Conservation (phyloP, 345 rosid species). For the Melastoma malabathricum region DNA sequence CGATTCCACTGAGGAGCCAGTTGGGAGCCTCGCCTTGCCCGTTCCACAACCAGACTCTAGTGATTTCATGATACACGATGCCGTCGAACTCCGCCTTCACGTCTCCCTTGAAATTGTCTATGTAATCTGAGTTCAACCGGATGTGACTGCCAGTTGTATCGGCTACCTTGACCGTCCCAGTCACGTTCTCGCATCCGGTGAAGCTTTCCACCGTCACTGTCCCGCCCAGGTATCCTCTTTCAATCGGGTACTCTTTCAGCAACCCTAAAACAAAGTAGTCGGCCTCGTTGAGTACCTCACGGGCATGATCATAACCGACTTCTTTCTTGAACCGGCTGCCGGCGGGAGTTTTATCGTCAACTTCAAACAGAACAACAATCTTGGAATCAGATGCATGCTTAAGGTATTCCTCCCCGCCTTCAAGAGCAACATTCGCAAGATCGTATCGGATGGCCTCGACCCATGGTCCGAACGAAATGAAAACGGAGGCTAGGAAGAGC, state of each 20-base stretch:
- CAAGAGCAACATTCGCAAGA: too few relatives aligned
- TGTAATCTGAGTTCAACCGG: conserved; percentile 1
- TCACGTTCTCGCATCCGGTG: not conserved
- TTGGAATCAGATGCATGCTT: not conserved
- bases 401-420: not conserved
- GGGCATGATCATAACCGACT: not conserved
- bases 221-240: conserved; percentile 1
- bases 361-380: not conserved
- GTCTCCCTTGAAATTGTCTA: not conserved
- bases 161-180: conserved; percentile 2
- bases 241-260: not conserved
- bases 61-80: conserved; percentile 3
- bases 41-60: conserved; percentile 1
- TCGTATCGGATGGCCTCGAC: too few relatives aligned
- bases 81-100: not conserved
- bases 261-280: not conserved
- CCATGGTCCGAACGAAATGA: too few relatives aligned
- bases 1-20: conserved; percentile 6
- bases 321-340: not conserved
- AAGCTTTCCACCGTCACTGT: conserved; percentile 1
- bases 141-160: not conserved
- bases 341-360: not conserved
- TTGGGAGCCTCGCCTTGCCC: conserved; percentile 2
- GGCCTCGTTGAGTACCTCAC: not conserved
- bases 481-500: too few relatives aligned